Conservation (phyloP, 345 rosid species). For the Murraya koenigii region DNA sequence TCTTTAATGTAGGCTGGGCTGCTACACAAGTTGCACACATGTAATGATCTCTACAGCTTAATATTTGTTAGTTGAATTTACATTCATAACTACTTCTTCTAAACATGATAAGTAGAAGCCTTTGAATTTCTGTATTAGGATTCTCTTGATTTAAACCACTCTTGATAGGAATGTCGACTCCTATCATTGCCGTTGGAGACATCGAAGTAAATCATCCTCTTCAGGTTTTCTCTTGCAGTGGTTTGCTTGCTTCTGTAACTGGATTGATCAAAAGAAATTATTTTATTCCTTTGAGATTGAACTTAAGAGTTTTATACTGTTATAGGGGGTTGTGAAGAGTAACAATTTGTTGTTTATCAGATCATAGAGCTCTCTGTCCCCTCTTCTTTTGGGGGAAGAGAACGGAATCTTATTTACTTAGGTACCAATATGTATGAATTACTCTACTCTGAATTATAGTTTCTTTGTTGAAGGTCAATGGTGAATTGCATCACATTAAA, state of each 20-base stretch:
- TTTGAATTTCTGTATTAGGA: neutral
- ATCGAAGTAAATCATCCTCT: neutral
- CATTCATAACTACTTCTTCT: constrained; percentile 9
- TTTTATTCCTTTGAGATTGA: neutral
- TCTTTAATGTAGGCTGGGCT: constrained; percentile 96
- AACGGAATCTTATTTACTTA: neutral
- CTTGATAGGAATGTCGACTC: neutral
- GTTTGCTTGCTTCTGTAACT: neutral
- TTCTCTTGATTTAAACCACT: constrained; percentile 1
- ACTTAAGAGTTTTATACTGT: neutral
- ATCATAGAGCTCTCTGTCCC: neutral
- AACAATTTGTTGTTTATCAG: neutral
- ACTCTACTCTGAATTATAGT: neutral
- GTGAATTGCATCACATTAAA: constrained; percentile 84
- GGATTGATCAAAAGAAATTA: neutral
- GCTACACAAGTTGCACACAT: constrained; percentile 98
- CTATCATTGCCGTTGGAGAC: neutral
- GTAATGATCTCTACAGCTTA: constrained; percentile 40
- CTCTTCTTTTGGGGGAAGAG: neutral
- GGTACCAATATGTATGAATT: neutral
- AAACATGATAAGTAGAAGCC: neutral
- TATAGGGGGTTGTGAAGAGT: neutral
- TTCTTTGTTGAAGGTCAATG: constrained; percentile 69
- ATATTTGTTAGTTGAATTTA: neutral
- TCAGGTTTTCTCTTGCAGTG: neutral